Percentiles rank a stretch among this genome's conserved stretches.
These are phyloP conservation scores for Puccinia polysora DNA, from an alignment of 1,284 basidiomycete genomes.

Conservation along the genomic window DNA sequence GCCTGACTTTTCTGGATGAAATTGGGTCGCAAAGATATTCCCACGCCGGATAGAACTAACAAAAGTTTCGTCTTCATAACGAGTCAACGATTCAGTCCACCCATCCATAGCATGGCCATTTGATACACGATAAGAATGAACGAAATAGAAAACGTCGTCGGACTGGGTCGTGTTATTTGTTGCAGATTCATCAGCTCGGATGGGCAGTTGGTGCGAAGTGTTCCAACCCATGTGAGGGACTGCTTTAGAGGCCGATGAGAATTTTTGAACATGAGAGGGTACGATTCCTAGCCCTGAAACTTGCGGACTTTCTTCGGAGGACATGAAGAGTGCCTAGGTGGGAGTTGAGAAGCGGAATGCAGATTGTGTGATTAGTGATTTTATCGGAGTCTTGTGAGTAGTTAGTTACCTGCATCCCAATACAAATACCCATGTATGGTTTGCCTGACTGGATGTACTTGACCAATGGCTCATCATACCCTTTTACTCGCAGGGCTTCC, in stretches of 20 bases:
- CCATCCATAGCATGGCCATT: constrained; percentile 59
- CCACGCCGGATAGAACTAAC: constrained; percentile 74
- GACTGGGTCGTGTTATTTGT: constrained; percentile 53
- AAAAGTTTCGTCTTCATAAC: constrained; percentile 92
- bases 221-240: constrained; percentile 99
- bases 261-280: constrained; percentile 65
- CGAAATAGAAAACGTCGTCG: constrained; percentile 80
- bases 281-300: constrained; percentile 68
- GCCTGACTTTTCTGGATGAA: constrained; percentile 98
- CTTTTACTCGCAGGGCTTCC: constrained; percentile 67
- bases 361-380: neutral
- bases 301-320: constrained; percentile 68
- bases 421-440: constrained; percentile 87
- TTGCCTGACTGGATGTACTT: constrained; percentile 80
- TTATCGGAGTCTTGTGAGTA: neutral
- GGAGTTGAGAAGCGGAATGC: neutral
- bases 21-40: constrained; percentile 91
- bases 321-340: constrained; percentile 67
- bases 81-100: constrained; percentile 81
- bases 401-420: constrained; percentile 72
- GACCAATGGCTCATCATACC: constrained; percentile 73
- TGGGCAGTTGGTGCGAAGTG: constrained; percentile 55
- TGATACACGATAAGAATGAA: constrained; percentile 85
- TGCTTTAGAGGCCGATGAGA: constrained; percentile 64
- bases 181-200: constrained; percentile 57